These are phyloP conservation scores for Waltergamsia citrina DNA, from an alignment of 2,329 filamentous ascomycete genomes.

Conservation along the genomic window DNA sequence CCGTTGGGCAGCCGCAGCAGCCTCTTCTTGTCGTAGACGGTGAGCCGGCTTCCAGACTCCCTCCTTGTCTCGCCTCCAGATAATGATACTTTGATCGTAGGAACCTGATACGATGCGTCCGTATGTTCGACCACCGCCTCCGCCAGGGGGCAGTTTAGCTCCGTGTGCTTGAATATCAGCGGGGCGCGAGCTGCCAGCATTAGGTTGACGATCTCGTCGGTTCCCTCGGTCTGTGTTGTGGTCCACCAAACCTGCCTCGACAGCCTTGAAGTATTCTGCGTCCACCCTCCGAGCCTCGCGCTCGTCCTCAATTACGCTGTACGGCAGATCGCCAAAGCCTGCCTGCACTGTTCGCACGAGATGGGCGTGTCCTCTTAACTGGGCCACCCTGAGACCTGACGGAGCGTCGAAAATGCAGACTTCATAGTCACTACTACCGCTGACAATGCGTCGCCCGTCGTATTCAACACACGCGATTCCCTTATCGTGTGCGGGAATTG, in stretches of 20 bases:
- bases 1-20: constrained; percentile 37
- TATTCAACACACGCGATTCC: constrained; percentile 98
- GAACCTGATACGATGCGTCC: constrained; percentile 95
- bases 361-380: constrained; percentile 69
- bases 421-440: constrained; percentile 90
- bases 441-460: constrained; percentile 86
- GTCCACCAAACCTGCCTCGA: constrained; percentile 39
- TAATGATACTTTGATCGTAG: constrained; percentile 91
- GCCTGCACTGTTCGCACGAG: constrained; percentile 93
- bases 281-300: constrained; percentile 67
- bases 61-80: constrained; percentile 82
- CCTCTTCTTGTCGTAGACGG: constrained; percentile 65
- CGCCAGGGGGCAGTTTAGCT: constrained; percentile 81
- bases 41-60: constrained; percentile 78
- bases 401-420: constrained; percentile 89
- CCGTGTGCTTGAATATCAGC: constrained; percentile 72
- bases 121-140: constrained; percentile 81
- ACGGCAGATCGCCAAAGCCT: constrained; percentile 81
- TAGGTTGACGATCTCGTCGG: constrained; percentile 35
- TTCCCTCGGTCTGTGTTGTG: constrained; percentile 20
- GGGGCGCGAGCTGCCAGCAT: constrained; percentile 66
- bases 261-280: constrained; percentile 55
- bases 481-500: constrained; percentile 80
- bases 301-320: constrained; percentile 66
- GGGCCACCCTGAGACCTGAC: constrained; percentile 82